A percentile compares a stretch with the other conserved stretches of the same genome.
These are phyloP conservation scores for Linnemannia exigua DNA, from an alignment of 192 early-diverging fungal genomes.

Conservation along the genomic window DNA sequence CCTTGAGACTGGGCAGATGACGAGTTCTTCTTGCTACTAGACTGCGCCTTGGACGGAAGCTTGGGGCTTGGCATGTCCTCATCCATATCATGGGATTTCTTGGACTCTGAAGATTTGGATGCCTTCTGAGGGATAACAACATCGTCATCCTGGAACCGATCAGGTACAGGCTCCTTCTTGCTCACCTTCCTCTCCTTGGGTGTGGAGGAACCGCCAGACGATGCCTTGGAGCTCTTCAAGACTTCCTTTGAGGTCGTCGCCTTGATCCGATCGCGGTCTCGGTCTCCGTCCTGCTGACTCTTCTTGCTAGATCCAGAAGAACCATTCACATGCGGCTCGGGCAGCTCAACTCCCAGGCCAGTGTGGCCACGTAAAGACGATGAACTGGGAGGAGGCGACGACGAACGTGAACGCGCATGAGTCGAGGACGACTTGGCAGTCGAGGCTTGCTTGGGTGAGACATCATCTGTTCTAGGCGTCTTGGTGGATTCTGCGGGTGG, in stretches of 20 bases:
- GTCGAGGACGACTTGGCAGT: background rate
- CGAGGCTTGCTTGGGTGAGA: background rate
- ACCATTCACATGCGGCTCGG: background rate
- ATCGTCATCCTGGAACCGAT: background rate
- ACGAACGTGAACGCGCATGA: background rate
- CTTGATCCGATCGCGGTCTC: background rate
- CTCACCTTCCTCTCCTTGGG: conserved; percentile 22
- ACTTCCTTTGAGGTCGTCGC: background rate
- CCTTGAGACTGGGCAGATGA: background rate
- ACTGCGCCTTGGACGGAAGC: background rate
- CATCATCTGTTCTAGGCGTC: background rate
- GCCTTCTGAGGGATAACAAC: background rate
- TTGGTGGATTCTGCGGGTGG: background rate
- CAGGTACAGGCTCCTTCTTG: conserved; percentile 19
- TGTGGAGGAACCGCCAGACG: background rate
- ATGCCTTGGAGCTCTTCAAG: background rate
- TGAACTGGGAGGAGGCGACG: background rate
- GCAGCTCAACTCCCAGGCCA: background rate
- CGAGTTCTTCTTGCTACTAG: background rate
- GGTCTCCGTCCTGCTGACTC: background rate
- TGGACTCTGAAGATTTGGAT: background rate
- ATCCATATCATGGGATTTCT: conserved; percentile 13
- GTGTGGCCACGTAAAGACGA: background rate
- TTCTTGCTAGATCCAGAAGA: background rate
- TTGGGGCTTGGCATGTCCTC: conserved; percentile 12